Conservation (phyloP, 2,329 filamentous ascomycete species). For the Chalaropsis ovoidea region DNA sequence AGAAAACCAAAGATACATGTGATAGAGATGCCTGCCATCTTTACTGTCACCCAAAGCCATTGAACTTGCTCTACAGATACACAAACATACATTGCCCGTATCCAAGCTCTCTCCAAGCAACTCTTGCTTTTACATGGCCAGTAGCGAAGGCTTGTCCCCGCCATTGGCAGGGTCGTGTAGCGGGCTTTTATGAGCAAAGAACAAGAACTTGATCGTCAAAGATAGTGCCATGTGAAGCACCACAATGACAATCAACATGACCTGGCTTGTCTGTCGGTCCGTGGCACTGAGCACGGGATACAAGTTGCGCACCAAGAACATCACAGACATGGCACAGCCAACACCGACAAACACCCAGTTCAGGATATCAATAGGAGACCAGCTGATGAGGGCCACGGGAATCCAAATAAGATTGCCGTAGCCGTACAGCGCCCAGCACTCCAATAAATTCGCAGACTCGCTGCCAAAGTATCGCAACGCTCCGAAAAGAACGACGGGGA, state of each 20-base stretch:
- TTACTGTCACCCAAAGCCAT: neutral
- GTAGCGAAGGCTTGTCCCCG: neutral
- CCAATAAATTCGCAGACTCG: slow-evolving; percentile 82
- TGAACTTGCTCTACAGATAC: neutral
- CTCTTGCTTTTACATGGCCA: neutral
- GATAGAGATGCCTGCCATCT: neutral
- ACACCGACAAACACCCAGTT: slow-evolving; percentile 91
- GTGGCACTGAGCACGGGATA: slow-evolving; percentile 89
- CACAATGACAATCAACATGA: slow-evolving; percentile 73
- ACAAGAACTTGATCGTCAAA: slow-evolving; percentile 89
- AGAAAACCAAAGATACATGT: neutral
- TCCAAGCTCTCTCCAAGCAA: neutral
- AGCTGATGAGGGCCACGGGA: slow-evolving; percentile 80
- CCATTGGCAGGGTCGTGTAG: slow-evolving; percentile 15
- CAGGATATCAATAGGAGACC: slow-evolving; percentile 72
- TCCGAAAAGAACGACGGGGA: slow-evolving; percentile 77
- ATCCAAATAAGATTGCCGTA: slow-evolving; percentile 98
- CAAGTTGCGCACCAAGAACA: slow-evolving; percentile 75
- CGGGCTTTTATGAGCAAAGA: slow-evolving; percentile 76
- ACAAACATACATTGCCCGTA: neutral
- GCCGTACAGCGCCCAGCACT: slow-evolving; percentile 91
- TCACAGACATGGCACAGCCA: slow-evolving; percentile 71
- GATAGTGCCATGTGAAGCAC: slow-evolving; percentile 79
- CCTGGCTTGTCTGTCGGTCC: slow-evolving; percentile 82
- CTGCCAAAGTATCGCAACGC: slow-evolving; percentile 91